phyloP scores from a whole-genome alignment of 345 rosid species.

The Lagerstroemia speciosa region DNA sequence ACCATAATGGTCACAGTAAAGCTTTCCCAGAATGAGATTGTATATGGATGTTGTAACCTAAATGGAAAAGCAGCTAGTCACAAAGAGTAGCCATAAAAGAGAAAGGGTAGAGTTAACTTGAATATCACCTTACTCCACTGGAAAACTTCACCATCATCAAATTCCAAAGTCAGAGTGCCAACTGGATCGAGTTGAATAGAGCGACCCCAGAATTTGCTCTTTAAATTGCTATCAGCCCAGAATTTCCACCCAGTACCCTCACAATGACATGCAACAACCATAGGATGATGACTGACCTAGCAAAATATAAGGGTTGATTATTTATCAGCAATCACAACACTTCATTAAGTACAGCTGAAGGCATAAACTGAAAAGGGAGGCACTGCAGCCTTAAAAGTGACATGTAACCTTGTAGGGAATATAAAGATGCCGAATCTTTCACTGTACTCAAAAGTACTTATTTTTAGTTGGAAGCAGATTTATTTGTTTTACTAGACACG shows the following conservation, averaged over 20 bases:
- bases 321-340: background rate
- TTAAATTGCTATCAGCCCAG: slow-evolving; percentile 95
- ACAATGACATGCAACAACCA: slow-evolving; percentile 96
- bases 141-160: slow-evolving; percentile 89
- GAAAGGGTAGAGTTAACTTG: background rate
- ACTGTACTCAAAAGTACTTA: background rate
- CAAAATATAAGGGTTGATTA: background rate
- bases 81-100: background rate
- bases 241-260: slow-evolving; percentile 99
- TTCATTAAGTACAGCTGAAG: background rate
- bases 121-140: slow-evolving; percentile 86
- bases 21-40: slow-evolving; percentile 91
- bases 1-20: slow-evolving; percentile 96
- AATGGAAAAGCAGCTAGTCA: slow-evolving; percentile 9
- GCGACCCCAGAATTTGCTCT: slow-evolving; percentile 99
- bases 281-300: slow-evolving; percentile 99
- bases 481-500: background rate
- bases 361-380: background rate
- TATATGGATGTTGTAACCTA: slow-evolving; percentile 98
- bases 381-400: background rate
- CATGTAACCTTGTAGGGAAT: background rate
- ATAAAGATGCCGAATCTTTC: background rate
- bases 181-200: slow-evolving; percentile 96
- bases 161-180: slow-evolving; percentile 82
- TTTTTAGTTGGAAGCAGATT: background rate